Evolutionary conservation across 106 monocot species (phyloP), one percentile per base, ranked within the genome.

Genomic region (Chionographis japonica): DNA sequence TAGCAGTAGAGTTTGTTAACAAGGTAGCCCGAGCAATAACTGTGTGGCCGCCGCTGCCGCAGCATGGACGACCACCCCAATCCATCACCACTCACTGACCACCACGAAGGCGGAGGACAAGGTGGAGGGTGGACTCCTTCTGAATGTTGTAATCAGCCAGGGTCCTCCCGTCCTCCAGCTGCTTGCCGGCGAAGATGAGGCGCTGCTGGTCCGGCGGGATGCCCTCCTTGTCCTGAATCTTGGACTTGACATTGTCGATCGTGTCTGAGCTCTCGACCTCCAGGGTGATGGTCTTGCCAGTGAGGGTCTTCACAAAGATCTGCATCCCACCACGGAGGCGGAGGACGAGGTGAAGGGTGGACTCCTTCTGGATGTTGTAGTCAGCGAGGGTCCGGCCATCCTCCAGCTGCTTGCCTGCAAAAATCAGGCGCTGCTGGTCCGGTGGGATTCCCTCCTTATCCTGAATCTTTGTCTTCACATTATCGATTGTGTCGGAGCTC

Each of bases 191-290:
- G 17, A 87, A 87, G 68, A 87, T 87, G 36, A 87, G 70, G 11
- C 87, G 58, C 62, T 87, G 86, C 82, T 86, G 86, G 52, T 86
- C 86, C 9, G 86, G 86, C 10, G 86, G 86, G 60, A 86, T 86
- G 0, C 86, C 86, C 75, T 86, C 86, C 82, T 86, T 86, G 73
- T 86, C 86, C 67, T 86, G 86, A 14, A 85, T 85, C 74, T 85
- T 81, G 35, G 85, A 81, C 57, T 85, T 85, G 1, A 85, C 85
- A 17, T 85, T 85, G 56, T 85, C 85, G 4, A 85, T 85, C 8
- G 85, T 85, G 65, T 85, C 85, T 0, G 81, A 81, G 11, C 65
- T 66, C 62, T 85, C 85, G 4, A 85, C 85, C 71, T 85, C 85
- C 1, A 85, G 67, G 65, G 85, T 85, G 70, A 85, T 85, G 37